phyloP scores from a whole-genome alignment of 2,329 filamentous ascomycete species.

The Penicillium glabrum region DNA sequence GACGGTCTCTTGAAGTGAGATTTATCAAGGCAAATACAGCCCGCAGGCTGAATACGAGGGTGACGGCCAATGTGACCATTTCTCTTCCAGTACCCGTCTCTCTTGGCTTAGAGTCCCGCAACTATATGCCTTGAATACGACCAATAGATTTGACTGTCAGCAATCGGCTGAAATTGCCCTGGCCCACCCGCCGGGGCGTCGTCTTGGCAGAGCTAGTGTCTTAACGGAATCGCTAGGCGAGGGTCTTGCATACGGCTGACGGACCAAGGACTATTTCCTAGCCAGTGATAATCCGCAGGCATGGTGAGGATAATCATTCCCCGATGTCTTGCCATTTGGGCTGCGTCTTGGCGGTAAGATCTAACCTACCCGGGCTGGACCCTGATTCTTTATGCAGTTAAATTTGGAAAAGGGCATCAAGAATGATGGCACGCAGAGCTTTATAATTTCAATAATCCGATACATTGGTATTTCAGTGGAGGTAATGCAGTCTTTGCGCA shows the following conservation, averaged over 20 bases:
- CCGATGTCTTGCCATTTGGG: background rate
- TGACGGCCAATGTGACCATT: conserved; percentile 9
- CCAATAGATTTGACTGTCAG: conserved; percentile 5
- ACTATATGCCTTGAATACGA: background rate
- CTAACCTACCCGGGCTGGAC: background rate
- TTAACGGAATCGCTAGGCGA: background rate
- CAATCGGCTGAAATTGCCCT: conserved; percentile 16
- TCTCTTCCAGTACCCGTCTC: background rate
- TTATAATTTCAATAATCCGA: background rate
- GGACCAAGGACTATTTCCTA: background rate
- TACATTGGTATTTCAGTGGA: background rate
- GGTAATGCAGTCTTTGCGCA: background rate
- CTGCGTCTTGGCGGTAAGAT: background rate
- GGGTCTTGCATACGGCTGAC: background rate
- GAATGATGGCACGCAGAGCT: background rate
- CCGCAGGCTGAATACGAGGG: conserved; percentile 9
- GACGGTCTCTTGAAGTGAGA: background rate
- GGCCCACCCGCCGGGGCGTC: background rate
- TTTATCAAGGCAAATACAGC: background rate
- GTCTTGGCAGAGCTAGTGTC: background rate
- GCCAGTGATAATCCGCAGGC: background rate
- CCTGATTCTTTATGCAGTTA: background rate
- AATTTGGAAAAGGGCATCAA: background rate
- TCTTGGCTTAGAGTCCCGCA: conserved; percentile 3
- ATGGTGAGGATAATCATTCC: background rate